A percentile compares a stretch with the other conserved stretches of the same genome.
Evolutionary conservation across 1,284 basidiomycete genomes (phyloP).

Genomic region (Austropuccinia psidii): DNA sequence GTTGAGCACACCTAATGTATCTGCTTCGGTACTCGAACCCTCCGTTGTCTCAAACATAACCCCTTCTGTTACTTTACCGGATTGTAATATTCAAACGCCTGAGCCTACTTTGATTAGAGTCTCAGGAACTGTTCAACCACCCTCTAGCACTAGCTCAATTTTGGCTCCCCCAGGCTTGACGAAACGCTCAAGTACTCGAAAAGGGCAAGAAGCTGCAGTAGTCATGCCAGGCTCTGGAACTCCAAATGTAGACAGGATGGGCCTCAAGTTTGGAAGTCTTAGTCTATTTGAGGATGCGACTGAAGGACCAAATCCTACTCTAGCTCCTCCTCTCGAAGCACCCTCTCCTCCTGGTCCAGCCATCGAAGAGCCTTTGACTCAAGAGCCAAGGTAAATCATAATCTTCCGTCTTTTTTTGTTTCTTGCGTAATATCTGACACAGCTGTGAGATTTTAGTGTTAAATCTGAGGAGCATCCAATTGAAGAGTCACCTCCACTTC

Average conservation of each 20-base stretch:
- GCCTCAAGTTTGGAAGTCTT: constrained; percentile 33
- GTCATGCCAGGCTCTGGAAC: constrained; percentile 37
- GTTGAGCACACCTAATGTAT: background rate
- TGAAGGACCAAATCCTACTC: constrained; percentile 1
- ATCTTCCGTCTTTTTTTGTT: background rate
- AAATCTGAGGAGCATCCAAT: constrained; percentile 13
- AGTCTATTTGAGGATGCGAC: constrained; percentile 23
- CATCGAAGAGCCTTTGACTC: background rate
- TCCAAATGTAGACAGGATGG: constrained; percentile 32
- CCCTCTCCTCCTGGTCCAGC: constrained; percentile 24
- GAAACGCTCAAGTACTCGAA: constrained; percentile 26
- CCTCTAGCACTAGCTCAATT: constrained; percentile 1
- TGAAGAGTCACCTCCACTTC: constrained; percentile 19
- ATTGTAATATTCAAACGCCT: constrained; percentile 24
- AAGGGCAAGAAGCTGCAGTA: constrained; percentile 36
- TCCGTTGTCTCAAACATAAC: background rate
- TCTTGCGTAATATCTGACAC: background rate
- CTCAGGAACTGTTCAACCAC: background rate
- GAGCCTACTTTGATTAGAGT: background rate
- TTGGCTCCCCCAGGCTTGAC: constrained; percentile 27
- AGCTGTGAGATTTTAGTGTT: background rate
- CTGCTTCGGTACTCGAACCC: constrained; percentile 4
- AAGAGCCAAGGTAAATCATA: constrained; percentile 14
- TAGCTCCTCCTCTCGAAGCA: constrained; percentile 12
- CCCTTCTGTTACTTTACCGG: background rate